Evolutionary conservation across 495 filamentous ascomycete genomes (phyloP), one percentile per base, ranked within the genome.

Genomic region (Xylaria palmicola): DNA sequence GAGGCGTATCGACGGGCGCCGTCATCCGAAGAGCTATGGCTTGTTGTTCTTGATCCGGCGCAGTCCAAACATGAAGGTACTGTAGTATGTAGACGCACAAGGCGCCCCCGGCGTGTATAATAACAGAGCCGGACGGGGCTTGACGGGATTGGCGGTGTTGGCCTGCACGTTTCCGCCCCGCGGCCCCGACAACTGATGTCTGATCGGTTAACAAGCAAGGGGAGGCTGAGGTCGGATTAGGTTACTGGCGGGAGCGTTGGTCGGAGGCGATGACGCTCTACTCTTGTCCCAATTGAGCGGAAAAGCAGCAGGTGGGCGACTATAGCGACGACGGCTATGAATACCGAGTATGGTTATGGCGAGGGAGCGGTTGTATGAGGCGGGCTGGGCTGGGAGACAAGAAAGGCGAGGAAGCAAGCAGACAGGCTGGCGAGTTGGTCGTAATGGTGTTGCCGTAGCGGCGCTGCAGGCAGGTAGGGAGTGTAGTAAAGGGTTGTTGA

Each of bases 1-100:
- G 56, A 54, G 57, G 27, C 19, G 51, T 24, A 50, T 67, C 55
- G 62, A 66, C 37, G 12, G 58, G 13, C 53, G 51, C 56, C 64
- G 62, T 72, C 69, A 72, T 72, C 27, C 69, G 69, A 66, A 56
- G 56, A 19, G 41, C 22, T 58, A 32, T 53, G 30, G 53, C 37
- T 62, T 27, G 52, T 50, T 34, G 29, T 57, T 47, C 43, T 44
- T 30, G 52, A 32, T 15, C 45, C 19, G 41, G 59, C 49, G 50
- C 50, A 44, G 32, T 54, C 40, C 32, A 49, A 22, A 39, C 50
- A 55, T 55, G 40, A 47, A 55, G 29, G 12, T 36, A 30, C 20
- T 34, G 27, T 40, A 17, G n/a, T 22, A 29, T 61, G 17, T 29
- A 61, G 49, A 54, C 59, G 27, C 59, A 49, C 37, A 52, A 47